Conservation (phyloP, 768 basidiomycete genomes). For the Scleroderma citrinum region DNA sequence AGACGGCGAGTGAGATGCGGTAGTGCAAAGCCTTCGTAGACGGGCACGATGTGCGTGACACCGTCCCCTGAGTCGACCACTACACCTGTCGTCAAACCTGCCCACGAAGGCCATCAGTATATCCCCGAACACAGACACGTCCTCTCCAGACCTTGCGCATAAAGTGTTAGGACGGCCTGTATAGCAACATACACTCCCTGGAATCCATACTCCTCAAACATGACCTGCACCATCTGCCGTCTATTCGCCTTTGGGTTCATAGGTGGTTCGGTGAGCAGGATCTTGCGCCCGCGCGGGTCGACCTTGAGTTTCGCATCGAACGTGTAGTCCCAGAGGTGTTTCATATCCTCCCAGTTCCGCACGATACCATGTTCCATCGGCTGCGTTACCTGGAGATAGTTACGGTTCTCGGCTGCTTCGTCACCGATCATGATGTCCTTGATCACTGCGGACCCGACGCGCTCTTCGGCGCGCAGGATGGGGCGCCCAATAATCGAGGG, state of each 20-base stretch:
- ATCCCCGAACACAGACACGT: not conserved
- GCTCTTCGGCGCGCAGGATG: constrained; percentile 95
- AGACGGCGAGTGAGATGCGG: constrained; percentile 92
- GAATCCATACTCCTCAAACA: constrained; percentile 99
- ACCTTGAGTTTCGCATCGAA: constrained; percentile 93
- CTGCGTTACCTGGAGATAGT: constrained; percentile 93
- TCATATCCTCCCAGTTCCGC: constrained; percentile 99
- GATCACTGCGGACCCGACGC: constrained; percentile 79
- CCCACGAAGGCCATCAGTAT: not conserved
- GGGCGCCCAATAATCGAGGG: constrained; percentile 96
- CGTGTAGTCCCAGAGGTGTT: constrained; percentile 96
- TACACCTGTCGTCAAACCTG: constrained; percentile 96
- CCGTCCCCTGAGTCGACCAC: constrained; percentile 99
- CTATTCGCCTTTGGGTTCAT: constrained; percentile 97
- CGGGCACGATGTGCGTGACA: constrained; percentile 98
- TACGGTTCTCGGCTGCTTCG: constrained; percentile 90
- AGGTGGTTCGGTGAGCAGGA: constrained; percentile 94
- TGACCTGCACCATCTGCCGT: constrained; percentile 92
- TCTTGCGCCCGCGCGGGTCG: constrained; percentile 80
- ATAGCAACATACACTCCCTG: constrained; percentile 96
- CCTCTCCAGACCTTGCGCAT: constrained; percentile 82
- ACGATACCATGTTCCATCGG: constrained; percentile 99
- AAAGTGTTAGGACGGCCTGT: constrained; percentile 95
- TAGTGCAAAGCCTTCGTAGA: constrained; percentile 94
- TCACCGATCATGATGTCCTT: constrained; percentile 99